These are phyloP conservation scores for Glycyrrhiza uralensis DNA, from an alignment of 306 rosid genomes.

Conservation along the genomic window DNA sequence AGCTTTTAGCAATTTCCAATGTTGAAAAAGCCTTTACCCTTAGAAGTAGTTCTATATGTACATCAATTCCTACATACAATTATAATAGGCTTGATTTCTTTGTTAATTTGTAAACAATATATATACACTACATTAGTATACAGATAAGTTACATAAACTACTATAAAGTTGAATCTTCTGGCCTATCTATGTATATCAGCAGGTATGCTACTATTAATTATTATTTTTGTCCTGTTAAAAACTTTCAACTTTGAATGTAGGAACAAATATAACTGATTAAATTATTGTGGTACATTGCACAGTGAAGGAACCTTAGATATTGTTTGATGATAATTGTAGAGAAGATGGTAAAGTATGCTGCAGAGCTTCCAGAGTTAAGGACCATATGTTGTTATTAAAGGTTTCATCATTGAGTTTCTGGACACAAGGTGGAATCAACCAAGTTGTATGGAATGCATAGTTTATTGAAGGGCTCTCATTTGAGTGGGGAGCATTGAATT, in stretches of 20 bases:
- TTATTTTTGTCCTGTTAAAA: neutral
- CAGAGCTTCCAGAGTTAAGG: conserved; percentile 22
- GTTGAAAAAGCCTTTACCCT: neutral
- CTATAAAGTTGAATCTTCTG: neutral
- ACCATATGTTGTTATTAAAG: conserved; percentile 20
- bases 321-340: neutral
- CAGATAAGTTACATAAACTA: neutral
- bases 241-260: neutral
- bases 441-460: conserved; percentile 11
- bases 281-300: neutral
- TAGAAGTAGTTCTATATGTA: neutral
- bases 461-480: conserved; percentile 18
- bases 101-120: neutral
- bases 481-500: conserved; percentile 40
- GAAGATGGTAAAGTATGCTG: neutral
- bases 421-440: conserved; percentile 25
- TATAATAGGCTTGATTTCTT: neutral
- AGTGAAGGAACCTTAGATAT: neutral
- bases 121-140: neutral
- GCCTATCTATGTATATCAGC: neutral
- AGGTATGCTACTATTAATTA: neutral
- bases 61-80: neutral
- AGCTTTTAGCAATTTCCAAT: neutral
- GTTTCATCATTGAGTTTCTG: conserved; percentile 22
- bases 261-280: neutral